A percentile compares a stretch with the other conserved stretches of the same genome.
These are phyloP conservation scores for Karstenula rhodostoma DNA, from an alignment of 2,329 filamentous ascomycete species.

Conservation along the genomic window DNA sequence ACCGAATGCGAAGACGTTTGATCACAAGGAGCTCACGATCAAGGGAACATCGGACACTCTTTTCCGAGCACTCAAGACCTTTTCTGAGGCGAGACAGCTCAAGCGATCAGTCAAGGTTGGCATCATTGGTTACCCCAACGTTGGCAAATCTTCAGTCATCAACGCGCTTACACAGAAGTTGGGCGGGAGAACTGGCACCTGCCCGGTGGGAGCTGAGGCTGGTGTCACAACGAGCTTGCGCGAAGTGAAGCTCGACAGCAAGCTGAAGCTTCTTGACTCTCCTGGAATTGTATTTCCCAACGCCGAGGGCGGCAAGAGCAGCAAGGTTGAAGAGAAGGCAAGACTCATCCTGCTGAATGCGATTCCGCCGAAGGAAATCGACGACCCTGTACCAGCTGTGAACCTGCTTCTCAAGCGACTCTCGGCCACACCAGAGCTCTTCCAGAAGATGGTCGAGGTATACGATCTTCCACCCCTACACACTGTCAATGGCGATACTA, in stretches of 20 bases:
- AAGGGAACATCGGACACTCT: constrained; percentile 85
- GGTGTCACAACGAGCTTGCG: constrained; percentile 90
- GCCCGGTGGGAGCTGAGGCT: constrained; percentile 88
- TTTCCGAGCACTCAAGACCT: constrained; percentile 89
- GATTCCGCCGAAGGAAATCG: constrained; percentile 91
- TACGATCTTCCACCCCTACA: constrained; percentile 87
- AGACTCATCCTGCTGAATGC: constrained; percentile 89
- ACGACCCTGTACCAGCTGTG: constrained; percentile 89
- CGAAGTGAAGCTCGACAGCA: constrained; percentile 92
- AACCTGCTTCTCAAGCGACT: constrained; percentile 83
- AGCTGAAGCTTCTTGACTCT: constrained; percentile 91
- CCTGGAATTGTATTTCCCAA: constrained; percentile 94
- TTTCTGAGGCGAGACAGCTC: constrained; percentile 80
- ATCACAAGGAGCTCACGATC: constrained; percentile 87
- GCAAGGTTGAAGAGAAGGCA: constrained; percentile 75
- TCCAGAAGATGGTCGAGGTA: constrained; percentile 80
- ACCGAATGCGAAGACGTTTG: constrained; percentile 87
- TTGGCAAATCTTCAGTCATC: constrained; percentile 96
- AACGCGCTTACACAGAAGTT: constrained; percentile 86
- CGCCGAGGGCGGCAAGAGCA: constrained; percentile 55
- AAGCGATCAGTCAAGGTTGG: constrained; percentile 91
- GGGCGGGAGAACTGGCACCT: constrained; percentile 73
- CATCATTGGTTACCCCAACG: constrained; percentile 94
- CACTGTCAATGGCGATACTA: constrained; percentile 72
- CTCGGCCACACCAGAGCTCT: constrained; percentile 74